phyloP scores from a whole-genome alignment of 192 early-diverging fungal genomes.

The Backusella sp. region DNA sequence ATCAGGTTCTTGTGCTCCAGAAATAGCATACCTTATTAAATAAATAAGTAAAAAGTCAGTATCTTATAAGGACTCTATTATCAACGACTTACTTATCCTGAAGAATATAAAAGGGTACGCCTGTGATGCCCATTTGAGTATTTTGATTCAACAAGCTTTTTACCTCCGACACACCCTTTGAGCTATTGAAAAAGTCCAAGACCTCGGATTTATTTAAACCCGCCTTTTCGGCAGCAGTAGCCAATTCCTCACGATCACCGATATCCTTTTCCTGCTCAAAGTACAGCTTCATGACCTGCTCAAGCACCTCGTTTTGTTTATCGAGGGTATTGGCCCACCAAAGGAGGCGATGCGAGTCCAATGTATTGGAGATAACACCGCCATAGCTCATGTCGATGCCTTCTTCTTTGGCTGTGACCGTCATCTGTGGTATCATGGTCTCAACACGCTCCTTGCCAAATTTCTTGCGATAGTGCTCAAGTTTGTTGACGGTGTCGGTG shows the following conservation, averaged over 20 bases:
- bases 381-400: conserved; percentile 68
- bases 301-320: conserved; percentile 57
- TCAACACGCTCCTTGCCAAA: conserved; percentile 59
- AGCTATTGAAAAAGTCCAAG: conserved; percentile 51
- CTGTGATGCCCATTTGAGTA: conserved; percentile 48
- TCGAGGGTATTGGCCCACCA: conserved; percentile 50
- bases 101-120: conserved; percentile 75
- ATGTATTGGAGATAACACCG: conserved; percentile 62
- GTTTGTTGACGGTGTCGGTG: conserved; percentile 50
- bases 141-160: conserved; percentile 44
- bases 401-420: conserved; percentile 53
- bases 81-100: conserved; percentile 47
- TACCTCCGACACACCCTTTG: conserved; percentile 51
- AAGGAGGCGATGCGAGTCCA: conserved; percentile 68
- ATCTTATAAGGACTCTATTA: background rate
- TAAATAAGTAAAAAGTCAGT: background rate
- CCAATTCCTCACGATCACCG: conserved; percentile 57
- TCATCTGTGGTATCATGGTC: conserved; percentile 54
- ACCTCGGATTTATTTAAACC: conserved; percentile 56
- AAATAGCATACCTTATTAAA: conserved; percentile 38
- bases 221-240: conserved; percentile 52
- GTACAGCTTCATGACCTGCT: conserved; percentile 63
- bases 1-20: conserved; percentile 68
- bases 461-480: conserved; percentile 56
- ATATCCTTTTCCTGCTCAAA: conserved; percentile 74